Base-by-base conservation (phyloP, 2,329 filamentous ascomycete species). In the Aureobasidium sp. region DNA sequence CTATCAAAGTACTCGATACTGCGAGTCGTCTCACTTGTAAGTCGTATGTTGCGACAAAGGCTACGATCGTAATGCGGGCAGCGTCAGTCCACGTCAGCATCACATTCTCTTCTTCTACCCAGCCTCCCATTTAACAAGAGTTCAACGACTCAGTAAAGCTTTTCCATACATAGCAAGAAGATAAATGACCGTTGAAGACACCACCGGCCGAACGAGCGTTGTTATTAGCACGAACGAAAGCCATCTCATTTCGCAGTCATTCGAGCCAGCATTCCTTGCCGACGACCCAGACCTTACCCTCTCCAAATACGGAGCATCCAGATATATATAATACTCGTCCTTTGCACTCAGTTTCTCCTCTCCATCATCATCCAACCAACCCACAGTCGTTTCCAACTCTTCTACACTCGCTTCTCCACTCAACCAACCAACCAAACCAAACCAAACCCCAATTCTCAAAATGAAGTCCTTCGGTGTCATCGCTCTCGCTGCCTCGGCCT, bases 381-480 rank as follows among this genome's bases (percentile, higher is more conserved):
- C 15, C 37, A 57, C 55, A 58, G 55, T 45, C 39, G 17, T 52
- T 45, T 45, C 45, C 47, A 61, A 61, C 37, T 20, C 37, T 29
- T 31, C 39, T 29, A 55, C 60, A 62, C 51, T 62, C 60, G 60
- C 49, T 62, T 61, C 37, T 45, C 39, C 22, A 42, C 25, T 22
- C 12, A 27, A 36, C 11, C 22, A 37, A 49, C 48, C 45, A 52
- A 39, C 22, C 29, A 41, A 25, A 37, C 25, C 8, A 22, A 52
- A 31, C 20, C 45, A 37, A 25, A 48, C 17, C 31, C 31, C 31
- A 34, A 34, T n/a, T 25, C 39, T 62, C 60, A 62, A 62, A 47
- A 62, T 62, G 60, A 62, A 62, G 60, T 62, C 48, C 51, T 45
- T 49, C 49, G 49, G 36, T 45, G 39, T 56, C 22, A 34, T 56